Base-by-base conservation (phyloP, 75 land plant genomes). In the Pinus tabuliformis region DNA sequence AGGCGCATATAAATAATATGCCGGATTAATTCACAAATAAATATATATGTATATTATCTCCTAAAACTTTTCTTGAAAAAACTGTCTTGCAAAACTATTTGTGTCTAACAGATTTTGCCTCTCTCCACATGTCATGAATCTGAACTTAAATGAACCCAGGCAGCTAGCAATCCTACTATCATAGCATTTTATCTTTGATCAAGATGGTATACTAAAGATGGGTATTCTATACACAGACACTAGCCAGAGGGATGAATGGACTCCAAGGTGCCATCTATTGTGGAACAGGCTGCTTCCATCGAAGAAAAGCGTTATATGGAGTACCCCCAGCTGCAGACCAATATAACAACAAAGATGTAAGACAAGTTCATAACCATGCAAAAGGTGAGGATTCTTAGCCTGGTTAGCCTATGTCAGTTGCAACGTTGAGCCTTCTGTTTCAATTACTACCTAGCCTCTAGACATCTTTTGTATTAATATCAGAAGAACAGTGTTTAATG, bases 241-340 rank as follows among this genome's bases (percentile, higher is more conserved):
- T 76, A 17, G 24, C 26, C 6, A 24, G 49, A 16, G 87, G 87
- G 62, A 42, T 79, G 9, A 61, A 26, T 3, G 87, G 84, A 57
- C 59, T 86, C 59, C 82, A 86, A 75, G 85, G 85, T 5, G 73
- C 80, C 1, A 13, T 62, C 24, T 86, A 86, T 52, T 26, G 52
- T 6, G 87, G 87, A 73, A 82, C 87, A 36, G 73, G 84, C 6
- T 82, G 84, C 61, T 59, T 86, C 56, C 84, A 79, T 56, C 57
- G 84, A 62, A 76, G 87, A 79, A 82, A 86, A 77, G 64, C 77
- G 4, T 56, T 86, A 2, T 86, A 86, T 39, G 84, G 82, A 5
- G n/a, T 33, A 42, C 73, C 71, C 1, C 87, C 84, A 14, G 37
- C 70, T 42, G 30, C 24, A 6, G 59, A 33, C 20, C 66, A 57